Evolutionary conservation across 2,329 filamentous ascomycete genomes (phyloP), one percentile per base, ranked within the genome.

Genomic region (Xylariaceae sp.): DNA sequence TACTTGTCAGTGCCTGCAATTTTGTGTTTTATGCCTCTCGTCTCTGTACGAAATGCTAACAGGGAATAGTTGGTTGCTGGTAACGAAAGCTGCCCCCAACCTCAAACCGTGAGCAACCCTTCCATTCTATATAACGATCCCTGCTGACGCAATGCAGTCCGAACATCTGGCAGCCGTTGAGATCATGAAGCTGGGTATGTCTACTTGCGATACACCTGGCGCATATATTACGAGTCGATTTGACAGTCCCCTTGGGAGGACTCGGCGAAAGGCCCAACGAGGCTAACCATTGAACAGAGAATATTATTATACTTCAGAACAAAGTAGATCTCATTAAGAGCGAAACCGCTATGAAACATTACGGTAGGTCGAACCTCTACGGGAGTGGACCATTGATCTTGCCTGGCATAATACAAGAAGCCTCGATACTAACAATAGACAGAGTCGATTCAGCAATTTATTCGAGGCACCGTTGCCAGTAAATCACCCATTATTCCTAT

Each of bases 241-340:
- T 9, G 19, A 6, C 26, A 40, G 32, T 12, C 26, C 6, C 11
- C 37, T 6, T 32, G 9, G 9, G n/a, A 6, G 3, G 8, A 29
- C 2, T 8, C 7, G 3, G 5, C 6, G 7, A 34, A 27, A 30
- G 27, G 19, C 11, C 8, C 41, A 12, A 3, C 1, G 6, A 34
- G 29, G n/a, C 55, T 58, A 9, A 60, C 44, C 2, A 3, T 31
- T 43, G 2, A n/a, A 4, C 40, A 60, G 91, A 95, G 74, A 95
- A 99, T 78, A 96, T 99, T 75, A 96, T 99, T 72, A 97, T 99
- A 69, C 84, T 99, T 56, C 94, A 99, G 76, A 99, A 99, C 80
- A 99, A 99, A 83, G 94, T 99, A 68, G 94, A 99, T 72, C 76
- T 99, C 65, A 97, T 99, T 91, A 84, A 91, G 67, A 89, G 96